Evolutionary conservation across 352 stramenopile genomes (phyloP), one percentile per base, ranked within the genome.

Genomic region (Vaucheria bursata): DNA sequence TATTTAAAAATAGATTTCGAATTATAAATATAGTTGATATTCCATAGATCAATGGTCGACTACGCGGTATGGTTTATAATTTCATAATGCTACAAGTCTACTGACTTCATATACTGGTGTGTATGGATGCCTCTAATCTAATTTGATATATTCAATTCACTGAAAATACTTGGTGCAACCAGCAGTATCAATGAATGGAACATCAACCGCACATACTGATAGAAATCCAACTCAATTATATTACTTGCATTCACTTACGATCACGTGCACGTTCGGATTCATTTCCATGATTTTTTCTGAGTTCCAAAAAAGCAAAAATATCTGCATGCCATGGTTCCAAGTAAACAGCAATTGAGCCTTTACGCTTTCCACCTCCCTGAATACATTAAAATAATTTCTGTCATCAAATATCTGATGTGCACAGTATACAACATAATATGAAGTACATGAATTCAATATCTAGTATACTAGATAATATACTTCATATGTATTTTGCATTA

Each of bases 251-350:
- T n/a, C n/a, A 50, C 39, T 50, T 50, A 50, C 39, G 87, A 84
- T 99, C 95, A 36, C 95, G 88, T 6, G 95, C 95, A 64, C 95
- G 90, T 75, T 96, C 90, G 75, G 97, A 88, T 86, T 98, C 95
- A 77, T 97, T 98, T 31, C 95, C 95, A 18, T 38, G 95, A 86
- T 99, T 99, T 88, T 99, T 99, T 38, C 94, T 90, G 35, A 99
- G 84, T 71, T 99, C 95, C 18, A 99, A 85, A 86, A 98, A 99
- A 78, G 95, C 91, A 78, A 98, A 96, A 74, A 99, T 94, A 83
- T 99, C 96, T 0, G 95, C 92, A 87, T 99, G 96, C 96, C 95
- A 99, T n/a, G 96, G 96, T 85, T 99, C 59, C 18, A 69, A 18
- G 59, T 69, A 69, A 29, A 38, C 12, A 38, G 59, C 59, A 34